These are phyloP conservation scores for Cyberlindnera lachancei DNA, from an alignment of 805 yeast genomes.

Conservation along the genomic window DNA sequence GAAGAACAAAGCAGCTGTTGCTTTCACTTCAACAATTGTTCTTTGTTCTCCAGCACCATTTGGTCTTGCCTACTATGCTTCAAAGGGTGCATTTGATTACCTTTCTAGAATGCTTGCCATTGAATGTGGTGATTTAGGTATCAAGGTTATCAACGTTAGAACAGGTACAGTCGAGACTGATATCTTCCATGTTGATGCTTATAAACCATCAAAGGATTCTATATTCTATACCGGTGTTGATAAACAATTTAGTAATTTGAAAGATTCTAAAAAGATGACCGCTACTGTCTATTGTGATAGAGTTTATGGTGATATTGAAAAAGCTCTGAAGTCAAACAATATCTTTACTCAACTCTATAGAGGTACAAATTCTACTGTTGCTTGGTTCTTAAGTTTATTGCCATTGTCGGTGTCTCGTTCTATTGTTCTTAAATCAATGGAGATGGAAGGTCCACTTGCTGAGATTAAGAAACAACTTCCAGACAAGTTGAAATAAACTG, in stretches of 20 bases:
- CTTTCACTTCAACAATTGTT: constrained; percentile 32
- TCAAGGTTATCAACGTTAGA: constrained; percentile 30
- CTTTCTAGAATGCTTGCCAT: constrained; percentile 28
- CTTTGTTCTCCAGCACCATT: constrained; percentile 28
- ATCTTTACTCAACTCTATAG: constrained; percentile 8
- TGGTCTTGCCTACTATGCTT: constrained; percentile 27
- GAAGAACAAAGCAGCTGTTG: constrained; percentile 28
- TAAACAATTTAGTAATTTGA: not conserved
- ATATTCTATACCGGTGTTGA: constrained; percentile 10
- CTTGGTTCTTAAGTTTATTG: constrained; percentile 6
- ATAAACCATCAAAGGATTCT: constrained; percentile 7
- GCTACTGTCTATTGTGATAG: constrained; percentile 31
- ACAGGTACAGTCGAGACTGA: constrained; percentile 35
- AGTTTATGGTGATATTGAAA: constrained; percentile 29
- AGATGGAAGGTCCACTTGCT: not conserved
- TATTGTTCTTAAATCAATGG: not conserved
- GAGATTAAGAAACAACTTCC: too few relatives aligned
- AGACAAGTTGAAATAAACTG: too few relatives aligned
- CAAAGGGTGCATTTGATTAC: constrained; percentile 33
- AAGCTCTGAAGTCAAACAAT: constrained; percentile 1
- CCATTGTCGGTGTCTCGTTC: constrained; percentile 1
- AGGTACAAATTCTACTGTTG: constrained; percentile 6
- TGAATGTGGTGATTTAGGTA: constrained; percentile 33
- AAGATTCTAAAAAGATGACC: constrained; percentile 13
- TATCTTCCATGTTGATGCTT: constrained; percentile 13